Percentiles rank a stretch among this genome's conserved stretches.
phyloP scores from a whole-genome alignment of 129 eudicot genomes.

The Saussurea involucrata region DNA sequence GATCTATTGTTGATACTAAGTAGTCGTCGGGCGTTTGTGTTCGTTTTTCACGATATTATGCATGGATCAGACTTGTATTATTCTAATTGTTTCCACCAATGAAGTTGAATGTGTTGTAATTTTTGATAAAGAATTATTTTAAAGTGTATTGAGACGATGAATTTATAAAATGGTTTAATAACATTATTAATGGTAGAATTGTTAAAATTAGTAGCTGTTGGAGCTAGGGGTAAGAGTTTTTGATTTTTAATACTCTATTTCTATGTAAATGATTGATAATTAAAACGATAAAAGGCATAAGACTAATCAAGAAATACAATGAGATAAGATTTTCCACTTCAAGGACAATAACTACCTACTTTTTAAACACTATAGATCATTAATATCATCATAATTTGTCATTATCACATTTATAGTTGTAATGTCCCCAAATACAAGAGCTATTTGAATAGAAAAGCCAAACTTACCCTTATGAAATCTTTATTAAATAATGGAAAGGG shows the following conservation, averaged over 20 bases:
- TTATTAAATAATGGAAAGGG: background rate
- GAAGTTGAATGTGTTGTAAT: no score
- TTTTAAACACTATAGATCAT: background rate
- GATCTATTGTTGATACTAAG: background rate
- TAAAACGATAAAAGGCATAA: background rate
- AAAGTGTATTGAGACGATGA: no score
- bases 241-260: no score
- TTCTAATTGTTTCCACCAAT: no score
- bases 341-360: background rate
- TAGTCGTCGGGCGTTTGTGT: background rate
- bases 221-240: no score
- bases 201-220: no score
- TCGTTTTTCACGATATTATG: background rate
- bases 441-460: background rate
- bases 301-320: background rate
- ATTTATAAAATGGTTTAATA: no score
- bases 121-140: no score
- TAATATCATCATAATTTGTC: background rate
- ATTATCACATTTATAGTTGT: background rate
- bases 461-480: background rate
- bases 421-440: no score
- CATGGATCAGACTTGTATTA: background rate
- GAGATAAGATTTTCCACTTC: background rate
- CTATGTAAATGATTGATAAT: background rate
- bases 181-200: no score